These are phyloP conservation scores for Suhomyces sp. DNA, from an alignment of 805 yeast genomes.

Conservation along the genomic window DNA sequence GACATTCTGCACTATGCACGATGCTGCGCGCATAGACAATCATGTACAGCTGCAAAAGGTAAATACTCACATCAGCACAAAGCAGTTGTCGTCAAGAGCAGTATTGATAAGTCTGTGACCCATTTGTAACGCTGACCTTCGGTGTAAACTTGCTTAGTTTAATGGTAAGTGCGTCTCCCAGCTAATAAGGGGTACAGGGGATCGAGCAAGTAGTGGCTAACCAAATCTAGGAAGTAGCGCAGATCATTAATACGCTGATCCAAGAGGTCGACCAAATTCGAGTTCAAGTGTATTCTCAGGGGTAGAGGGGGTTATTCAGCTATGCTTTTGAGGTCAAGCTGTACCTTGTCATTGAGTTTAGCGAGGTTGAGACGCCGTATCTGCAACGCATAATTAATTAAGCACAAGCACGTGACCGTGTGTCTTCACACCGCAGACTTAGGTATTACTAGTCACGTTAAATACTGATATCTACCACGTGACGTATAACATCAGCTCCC, in stretches of 20 bases:
- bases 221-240: background rate
- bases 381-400: background rate
- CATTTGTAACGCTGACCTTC: background rate
- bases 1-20: background rate
- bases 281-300: too few relatives aligned
- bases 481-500: background rate
- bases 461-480: background rate
- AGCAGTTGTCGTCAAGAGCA: background rate
- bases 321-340: background rate
- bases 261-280: too few relatives aligned
- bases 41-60: background rate
- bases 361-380: background rate
- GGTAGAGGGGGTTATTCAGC: background rate
- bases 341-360: background rate
- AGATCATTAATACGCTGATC: too few relatives aligned
- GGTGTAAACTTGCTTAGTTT: background rate
- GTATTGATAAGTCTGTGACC: background rate
- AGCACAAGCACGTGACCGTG: background rate
- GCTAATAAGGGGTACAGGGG: background rate
- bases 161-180: background rate
- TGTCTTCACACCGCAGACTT: background rate
- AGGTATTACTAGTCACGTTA: background rate
- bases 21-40: background rate
- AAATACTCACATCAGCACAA: background rate
- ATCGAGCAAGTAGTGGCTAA: background rate